phyloP scores from a whole-genome alignment of 805 yeast species.

The Ogataea populi-albae region DNA sequence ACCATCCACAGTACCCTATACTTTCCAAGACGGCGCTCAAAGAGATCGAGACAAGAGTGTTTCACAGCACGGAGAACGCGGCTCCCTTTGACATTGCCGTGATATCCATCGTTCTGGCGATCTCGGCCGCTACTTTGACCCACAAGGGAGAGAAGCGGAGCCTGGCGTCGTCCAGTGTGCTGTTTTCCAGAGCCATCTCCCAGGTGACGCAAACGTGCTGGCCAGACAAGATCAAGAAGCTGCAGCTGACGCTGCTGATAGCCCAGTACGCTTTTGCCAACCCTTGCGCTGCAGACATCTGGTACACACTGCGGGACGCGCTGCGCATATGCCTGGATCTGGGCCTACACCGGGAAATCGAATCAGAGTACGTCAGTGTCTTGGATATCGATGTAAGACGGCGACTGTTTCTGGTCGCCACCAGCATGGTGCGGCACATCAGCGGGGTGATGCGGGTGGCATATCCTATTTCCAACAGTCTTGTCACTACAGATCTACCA shows the following conservation, averaged over 20 bases:
- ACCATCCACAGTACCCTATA: slow-evolving; percentile 14
- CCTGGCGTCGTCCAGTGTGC: slow-evolving; percentile 13
- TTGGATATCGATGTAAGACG: slow-evolving; percentile 11
- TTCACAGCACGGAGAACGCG: slow-evolving; percentile 2
- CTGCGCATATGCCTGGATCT: slow-evolving; percentile 12
- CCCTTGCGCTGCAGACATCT: slow-evolving; percentile 16
- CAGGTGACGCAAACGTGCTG: slow-evolving; percentile 6
- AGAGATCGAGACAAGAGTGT: slow-evolving; percentile 1
- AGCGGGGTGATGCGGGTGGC: slow-evolving; percentile 5
- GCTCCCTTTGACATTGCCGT: slow-evolving; percentile 9
- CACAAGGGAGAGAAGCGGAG: slow-evolving; percentile 14
- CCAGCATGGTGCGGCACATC: slow-evolving; percentile 12
- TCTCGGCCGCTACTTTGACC: slow-evolving; percentile 14
- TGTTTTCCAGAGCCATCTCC: slow-evolving; percentile 10
- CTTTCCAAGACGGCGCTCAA: slow-evolving; percentile 5
- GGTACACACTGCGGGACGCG: slow-evolving; percentile 9
- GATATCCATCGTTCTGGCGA: slow-evolving; percentile 12
- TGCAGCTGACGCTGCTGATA: slow-evolving; percentile 9
- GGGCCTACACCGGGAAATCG: slow-evolving; percentile 13
- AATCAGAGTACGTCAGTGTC: slow-evolving; percentile 7
- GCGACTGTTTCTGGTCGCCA: slow-evolving; percentile 8
- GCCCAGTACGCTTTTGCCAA: slow-evolving; percentile 16
- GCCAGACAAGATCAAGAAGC: slow-evolving; percentile 9
- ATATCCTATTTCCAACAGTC: slow-evolving; percentile 10
- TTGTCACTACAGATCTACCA: slow-evolving; percentile 11